Evolutionary conservation across 129 eudicot species (phyloP).

Genomic region (Silybum marianum): DNA sequence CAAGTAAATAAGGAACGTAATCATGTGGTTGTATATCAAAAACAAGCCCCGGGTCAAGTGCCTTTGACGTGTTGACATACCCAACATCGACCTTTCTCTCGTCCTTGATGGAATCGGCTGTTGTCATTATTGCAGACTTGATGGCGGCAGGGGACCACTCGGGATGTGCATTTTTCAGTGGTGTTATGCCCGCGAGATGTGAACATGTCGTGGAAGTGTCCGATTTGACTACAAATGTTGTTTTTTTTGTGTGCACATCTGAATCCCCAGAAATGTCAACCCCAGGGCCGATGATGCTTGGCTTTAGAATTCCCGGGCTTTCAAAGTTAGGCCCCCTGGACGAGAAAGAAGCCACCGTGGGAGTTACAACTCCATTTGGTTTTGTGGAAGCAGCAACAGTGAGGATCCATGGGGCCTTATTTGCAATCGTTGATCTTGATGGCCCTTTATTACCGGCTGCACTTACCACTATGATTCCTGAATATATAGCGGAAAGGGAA

Average conservation of each 20-base stretch:
- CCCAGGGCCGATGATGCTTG: slow-evolving; percentile 34
- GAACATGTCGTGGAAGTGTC: slow-evolving; percentile 42
- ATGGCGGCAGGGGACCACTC: slow-evolving; percentile 45
- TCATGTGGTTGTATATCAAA: too few relatives aligned
- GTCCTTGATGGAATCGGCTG: slow-evolving; percentile 30
- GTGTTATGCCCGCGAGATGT: slow-evolving; percentile 36
- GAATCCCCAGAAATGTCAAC: slow-evolving; percentile 36
- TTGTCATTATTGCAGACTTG: slow-evolving; percentile 40
- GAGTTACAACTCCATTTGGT: slow-evolving; percentile 39
- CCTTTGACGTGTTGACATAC: slow-evolving; percentile 29
- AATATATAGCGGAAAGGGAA: slow-evolving; percentile 18
- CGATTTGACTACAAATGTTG: slow-evolving; percentile 21
- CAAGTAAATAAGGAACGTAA: too few relatives aligned
- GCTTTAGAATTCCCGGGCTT: slow-evolving; percentile 40
- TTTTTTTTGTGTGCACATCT: slow-evolving; percentile 17
- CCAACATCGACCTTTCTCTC: slow-evolving; percentile 30
- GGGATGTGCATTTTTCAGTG: slow-evolving; percentile 33
- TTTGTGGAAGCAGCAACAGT: slow-evolving; percentile 31
- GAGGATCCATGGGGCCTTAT: slow-evolving; percentile 43
- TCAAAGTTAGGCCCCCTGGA: slow-evolving; percentile 37
- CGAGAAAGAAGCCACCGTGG: slow-evolving; percentile 33
- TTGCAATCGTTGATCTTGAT: slow-evolving; percentile 14
- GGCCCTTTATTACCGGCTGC: slow-evolving; percentile 27
- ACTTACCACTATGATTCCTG: slow-evolving; percentile 35
- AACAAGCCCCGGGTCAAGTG: background rate